phyloP scores from a whole-genome alignment of 768 basidiomycete species.

The Dendrothele bispora region DNA sequence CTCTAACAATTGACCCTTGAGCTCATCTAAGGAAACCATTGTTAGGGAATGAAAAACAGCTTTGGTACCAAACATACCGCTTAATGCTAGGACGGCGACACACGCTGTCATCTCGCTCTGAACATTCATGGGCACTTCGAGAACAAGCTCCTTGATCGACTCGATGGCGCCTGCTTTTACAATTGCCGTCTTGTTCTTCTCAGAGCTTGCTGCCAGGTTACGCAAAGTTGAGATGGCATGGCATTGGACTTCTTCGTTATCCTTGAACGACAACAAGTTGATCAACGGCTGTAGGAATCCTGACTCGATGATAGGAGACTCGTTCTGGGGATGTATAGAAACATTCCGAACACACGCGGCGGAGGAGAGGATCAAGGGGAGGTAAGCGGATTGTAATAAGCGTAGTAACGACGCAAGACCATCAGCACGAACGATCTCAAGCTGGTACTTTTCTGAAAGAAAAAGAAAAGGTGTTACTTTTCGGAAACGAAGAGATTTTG shows the following conservation, averaged over 20 bases:
- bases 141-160: conserved; percentile 93
- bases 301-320: conserved; percentile 98
- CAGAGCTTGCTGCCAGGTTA: conserved; percentile 94
- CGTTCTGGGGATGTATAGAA: conserved; percentile 97
- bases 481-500: not conserved
- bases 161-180: conserved; percentile 97
- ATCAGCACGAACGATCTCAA: conserved; percentile 96
- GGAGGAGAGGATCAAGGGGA: conserved; percentile 95
- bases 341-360: conserved; percentile 99
- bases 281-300: conserved; percentile 96
- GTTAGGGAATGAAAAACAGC: too few relatives aligned
- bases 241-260: conserved; percentile 99
- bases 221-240: conserved; percentile 97
- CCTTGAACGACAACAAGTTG: conserved; percentile 95
- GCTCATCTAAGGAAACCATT: conserved; percentile 65
- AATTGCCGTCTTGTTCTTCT: conserved; percentile 98
- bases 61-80: conserved; percentile 71
- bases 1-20: conserved; percentile 94
- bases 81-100: conserved; percentile 92
- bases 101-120: conserved; percentile 99
- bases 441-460: conserved; percentile 88
- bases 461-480: conserved; percentile 4
- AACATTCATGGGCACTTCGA: conserved; percentile 93
- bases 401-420: conserved; percentile 91
- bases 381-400: conserved; percentile 93